Conservation (phyloP, 306 rosid species). For the Castanea crenata region DNA sequence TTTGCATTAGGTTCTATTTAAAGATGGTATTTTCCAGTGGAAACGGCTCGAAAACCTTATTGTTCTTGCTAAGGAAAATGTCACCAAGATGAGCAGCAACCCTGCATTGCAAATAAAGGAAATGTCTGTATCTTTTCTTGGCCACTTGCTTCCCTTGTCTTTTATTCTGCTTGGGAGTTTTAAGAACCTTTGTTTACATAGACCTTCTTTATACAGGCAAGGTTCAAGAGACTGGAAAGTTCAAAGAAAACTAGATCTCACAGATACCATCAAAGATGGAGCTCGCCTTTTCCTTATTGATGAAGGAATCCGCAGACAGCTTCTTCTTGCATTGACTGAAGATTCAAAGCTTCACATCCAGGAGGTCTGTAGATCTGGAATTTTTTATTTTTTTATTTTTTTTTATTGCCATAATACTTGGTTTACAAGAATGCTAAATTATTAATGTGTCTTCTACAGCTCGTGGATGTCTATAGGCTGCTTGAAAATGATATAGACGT, state of each 20-base stretch:
- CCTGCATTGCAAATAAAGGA: conserved; percentile 77
- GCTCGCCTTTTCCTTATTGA: conserved; percentile 88
- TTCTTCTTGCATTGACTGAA: conserved; percentile 94
- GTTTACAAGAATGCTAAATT: conserved; percentile 22
- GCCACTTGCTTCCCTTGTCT: conserved; percentile 17
- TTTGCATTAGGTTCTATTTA: conserved; percentile 74
- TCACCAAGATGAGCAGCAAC: conserved; percentile 90
- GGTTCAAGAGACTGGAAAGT: conserved; percentile 47
- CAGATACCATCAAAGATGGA: conserved; percentile 94
- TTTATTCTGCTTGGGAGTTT: conserved; percentile 18
- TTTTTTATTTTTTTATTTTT: conserved; percentile 5
- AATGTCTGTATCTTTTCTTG: conserved; percentile 45
- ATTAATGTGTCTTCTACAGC: conserved; percentile 50
- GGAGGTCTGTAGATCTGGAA: conserved; percentile 56
- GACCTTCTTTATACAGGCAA: conserved; percentile 42
- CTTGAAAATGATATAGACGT: conserved; percentile 88
- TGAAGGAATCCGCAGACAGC: conserved; percentile 86
- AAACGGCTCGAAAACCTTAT: conserved; percentile 97
- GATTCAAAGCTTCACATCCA: conserved; percentile 95
- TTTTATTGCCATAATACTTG: conserved; percentile 4
- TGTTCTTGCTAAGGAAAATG: conserved; percentile 93
- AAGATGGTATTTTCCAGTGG: conserved; percentile 97
- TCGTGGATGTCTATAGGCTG: conserved; percentile 85
- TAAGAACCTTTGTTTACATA: conserved; percentile 22
- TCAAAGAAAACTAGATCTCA: conserved; percentile 78